Conservation (phyloP, 208 protist genomes). For the Tritrichomonas musculus region DNA sequence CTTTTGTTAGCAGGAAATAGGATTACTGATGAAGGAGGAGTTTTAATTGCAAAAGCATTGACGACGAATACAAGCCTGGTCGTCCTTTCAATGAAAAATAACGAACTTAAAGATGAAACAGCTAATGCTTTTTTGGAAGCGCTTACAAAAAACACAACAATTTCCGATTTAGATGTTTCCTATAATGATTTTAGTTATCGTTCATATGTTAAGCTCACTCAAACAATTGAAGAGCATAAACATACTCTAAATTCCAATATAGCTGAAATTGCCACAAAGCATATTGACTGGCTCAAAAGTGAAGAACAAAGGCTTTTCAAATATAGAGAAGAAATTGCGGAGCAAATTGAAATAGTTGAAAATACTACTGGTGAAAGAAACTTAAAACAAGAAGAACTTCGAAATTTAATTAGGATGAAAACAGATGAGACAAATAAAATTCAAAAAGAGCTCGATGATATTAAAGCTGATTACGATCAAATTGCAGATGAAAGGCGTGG, state of each 20-base stretch:
- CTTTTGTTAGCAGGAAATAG: neutral
- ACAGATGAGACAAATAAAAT: neutral
- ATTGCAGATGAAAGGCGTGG: neutral
- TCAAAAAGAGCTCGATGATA: neutral
- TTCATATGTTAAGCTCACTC: neutral
- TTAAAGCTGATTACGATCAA: neutral
- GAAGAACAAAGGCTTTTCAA: neutral
- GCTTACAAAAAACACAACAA: neutral
- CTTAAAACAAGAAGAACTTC: neutral
- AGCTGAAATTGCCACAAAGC: neutral
- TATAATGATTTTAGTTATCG: neutral
- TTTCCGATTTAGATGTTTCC: neutral
- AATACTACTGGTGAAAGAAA: neutral
- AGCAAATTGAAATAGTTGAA: neutral
- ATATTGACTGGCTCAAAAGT: neutral
- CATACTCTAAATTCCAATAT: neutral
- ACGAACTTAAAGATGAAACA: slow-evolving; percentile 18
- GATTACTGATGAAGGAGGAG: neutral
- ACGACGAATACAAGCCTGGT: neutral
- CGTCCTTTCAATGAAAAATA: neutral
- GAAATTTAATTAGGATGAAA: neutral
- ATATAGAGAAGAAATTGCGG: neutral
- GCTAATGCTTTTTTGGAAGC: neutral
- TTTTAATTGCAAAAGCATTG: neutral
- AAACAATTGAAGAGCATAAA: neutral